Evolutionary conservation across 148 eudicot genomes (phyloP).

Genomic region (Nyssa sinensis): DNA sequence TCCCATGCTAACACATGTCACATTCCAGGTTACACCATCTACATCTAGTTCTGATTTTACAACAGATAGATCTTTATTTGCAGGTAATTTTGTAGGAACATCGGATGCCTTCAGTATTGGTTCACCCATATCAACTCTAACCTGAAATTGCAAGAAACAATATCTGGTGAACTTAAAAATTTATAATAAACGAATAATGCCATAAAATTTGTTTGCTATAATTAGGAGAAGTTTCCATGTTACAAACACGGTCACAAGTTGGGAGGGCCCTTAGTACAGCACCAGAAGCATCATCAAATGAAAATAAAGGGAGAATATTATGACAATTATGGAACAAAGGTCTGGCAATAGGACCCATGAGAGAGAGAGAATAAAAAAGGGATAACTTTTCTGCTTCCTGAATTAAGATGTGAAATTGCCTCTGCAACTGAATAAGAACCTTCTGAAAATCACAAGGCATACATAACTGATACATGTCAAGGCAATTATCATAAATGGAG

Average conservation of each 20-base stretch:
- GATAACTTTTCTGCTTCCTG: no score
- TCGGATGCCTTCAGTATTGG: constrained; percentile 74
- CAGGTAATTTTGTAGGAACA: constrained; percentile 75
- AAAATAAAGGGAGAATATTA: neutral
- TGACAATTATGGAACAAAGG: neutral
- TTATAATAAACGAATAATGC: neutral
- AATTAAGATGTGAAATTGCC: no score
- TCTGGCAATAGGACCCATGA: no score
- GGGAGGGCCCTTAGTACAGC: neutral
- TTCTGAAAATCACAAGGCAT: no score
- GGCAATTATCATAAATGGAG: no score
- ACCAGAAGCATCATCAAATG: neutral
- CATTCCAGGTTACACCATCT: constrained; percentile 79
- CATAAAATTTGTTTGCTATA: constrained; percentile 4
- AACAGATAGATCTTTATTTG: constrained; percentile 65
- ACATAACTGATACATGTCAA: no score
- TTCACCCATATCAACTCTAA: constrained; percentile 97
- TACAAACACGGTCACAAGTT: neutral
- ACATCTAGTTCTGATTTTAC: constrained; percentile 70
- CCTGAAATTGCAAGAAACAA: constrained; percentile 44
- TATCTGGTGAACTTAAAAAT: neutral
- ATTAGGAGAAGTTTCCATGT: neutral
- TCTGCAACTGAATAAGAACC: no score
- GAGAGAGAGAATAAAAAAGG: no score
- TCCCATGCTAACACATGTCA: constrained; percentile 99